phyloP scores from a whole-genome alignment of 1,139 yeast species.

The Lodderomyces metapsilosis region DNA sequence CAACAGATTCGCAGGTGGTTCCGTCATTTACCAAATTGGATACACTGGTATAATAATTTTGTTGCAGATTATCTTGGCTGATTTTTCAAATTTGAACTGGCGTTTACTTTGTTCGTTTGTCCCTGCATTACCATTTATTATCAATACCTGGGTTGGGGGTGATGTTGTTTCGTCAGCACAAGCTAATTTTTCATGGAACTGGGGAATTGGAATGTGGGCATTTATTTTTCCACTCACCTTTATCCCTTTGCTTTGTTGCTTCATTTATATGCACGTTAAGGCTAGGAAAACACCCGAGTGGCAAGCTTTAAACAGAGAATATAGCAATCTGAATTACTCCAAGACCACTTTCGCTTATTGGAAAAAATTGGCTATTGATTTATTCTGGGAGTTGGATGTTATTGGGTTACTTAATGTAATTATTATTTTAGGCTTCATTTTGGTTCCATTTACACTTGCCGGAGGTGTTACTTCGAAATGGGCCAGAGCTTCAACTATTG shows the following conservation, averaged over 20 bases:
- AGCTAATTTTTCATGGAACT: slow-evolving; percentile 50
- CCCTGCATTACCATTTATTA: slow-evolving; percentile 70
- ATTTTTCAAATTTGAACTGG: slow-evolving; percentile 66
- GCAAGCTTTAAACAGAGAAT: slow-evolving; percentile 25
- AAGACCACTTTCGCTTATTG: slow-evolving; percentile 14
- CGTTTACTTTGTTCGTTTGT: slow-evolving; percentile 59
- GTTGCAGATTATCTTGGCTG: slow-evolving; percentile 58
- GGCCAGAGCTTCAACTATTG: slow-evolving; percentile 54
- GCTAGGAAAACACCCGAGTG: slow-evolving; percentile 55
- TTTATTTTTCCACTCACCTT: slow-evolving; percentile 66
- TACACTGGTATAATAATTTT: slow-evolving; percentile 60
- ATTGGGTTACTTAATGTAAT: slow-evolving; percentile 52
- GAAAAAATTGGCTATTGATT: slow-evolving; percentile 20
- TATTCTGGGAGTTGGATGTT: slow-evolving; percentile 54
- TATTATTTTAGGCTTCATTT: slow-evolving; percentile 54
- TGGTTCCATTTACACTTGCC: slow-evolving; percentile 53
- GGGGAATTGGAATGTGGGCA: slow-evolving; percentile 82
- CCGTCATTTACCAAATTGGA: slow-evolving; percentile 68
- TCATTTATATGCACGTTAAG: slow-evolving; percentile 52
- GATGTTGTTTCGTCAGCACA: slow-evolving; percentile 35
- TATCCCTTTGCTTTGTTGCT: slow-evolving; percentile 54
- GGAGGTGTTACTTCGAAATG: slow-evolving; percentile 55
- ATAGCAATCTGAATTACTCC: slow-evolving; percentile 18
- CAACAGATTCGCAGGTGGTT: slow-evolving; percentile 68
- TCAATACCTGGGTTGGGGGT: slow-evolving; percentile 78